A percentile compares a stretch with the other conserved stretches of the same genome.
Conservation (phyloP, 192 early-diverging fungal species). For the Backusella liffmaniae region DNA sequence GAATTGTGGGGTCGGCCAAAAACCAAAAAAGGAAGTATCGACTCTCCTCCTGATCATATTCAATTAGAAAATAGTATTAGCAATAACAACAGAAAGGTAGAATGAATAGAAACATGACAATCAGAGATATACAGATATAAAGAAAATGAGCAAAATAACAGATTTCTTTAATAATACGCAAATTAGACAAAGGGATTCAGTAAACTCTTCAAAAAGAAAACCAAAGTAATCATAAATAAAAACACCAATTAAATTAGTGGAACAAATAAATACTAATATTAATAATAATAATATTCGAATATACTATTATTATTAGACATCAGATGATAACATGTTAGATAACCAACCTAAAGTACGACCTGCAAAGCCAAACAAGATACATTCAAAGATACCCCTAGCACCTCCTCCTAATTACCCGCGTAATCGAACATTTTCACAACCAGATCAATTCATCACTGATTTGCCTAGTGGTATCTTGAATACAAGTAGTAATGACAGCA, state of each 20-base stretch:
- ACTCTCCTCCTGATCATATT: background rate
- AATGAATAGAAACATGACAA: background rate
- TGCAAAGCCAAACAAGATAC: background rate
- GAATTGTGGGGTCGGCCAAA: background rate
- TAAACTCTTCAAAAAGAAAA: conserved; percentile 23
- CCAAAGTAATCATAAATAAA: conserved; percentile 16
- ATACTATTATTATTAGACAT: background rate
- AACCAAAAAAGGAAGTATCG: background rate
- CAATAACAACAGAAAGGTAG: conserved; percentile 1
- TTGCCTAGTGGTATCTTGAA: background rate
- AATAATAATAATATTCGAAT: background rate
- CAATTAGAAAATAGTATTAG: background rate
- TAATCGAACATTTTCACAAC: background rate
- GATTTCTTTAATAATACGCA: background rate
- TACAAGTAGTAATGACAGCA: background rate
- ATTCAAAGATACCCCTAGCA: conserved; percentile 18
- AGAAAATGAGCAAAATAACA: background rate
- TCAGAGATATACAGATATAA: background rate
- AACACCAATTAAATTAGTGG: conserved; percentile 4
- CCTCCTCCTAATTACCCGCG: conserved; percentile 15
- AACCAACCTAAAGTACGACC: conserved; percentile 14
- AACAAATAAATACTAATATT: background rate
- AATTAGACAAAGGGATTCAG: conserved; percentile 1
- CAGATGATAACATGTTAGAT: conserved; percentile 6
- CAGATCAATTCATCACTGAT: background rate